A percentile compares a stretch with the other conserved stretches of the same genome.
Evolutionary conservation across 2,329 filamentous ascomycete species (phyloP).

Genomic region (Colletotrichum trifolii): DNA sequence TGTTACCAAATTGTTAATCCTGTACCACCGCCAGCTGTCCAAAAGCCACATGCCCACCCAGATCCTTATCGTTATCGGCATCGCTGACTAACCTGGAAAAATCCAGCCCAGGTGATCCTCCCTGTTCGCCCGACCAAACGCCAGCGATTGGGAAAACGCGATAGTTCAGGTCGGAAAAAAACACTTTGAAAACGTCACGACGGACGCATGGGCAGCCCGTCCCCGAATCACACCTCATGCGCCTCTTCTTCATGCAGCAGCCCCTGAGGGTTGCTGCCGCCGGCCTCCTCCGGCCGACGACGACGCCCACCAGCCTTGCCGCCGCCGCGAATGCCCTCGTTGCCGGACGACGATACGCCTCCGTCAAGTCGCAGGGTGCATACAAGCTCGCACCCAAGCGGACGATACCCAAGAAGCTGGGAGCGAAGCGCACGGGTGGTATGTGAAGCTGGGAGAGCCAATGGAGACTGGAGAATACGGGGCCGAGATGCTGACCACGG

Average conservation of each 20-base stretch:
- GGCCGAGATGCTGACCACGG: too few relatives aligned
- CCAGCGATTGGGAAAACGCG: slow-evolving; percentile 15
- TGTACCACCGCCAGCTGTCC: slow-evolving; percentile 28
- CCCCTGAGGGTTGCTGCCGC: slow-evolving; percentile 55
- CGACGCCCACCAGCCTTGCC: slow-evolving; percentile 36
- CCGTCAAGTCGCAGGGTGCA: slow-evolving; percentile 73
- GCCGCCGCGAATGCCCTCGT: slow-evolving; percentile 52
- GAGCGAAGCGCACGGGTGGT: slow-evolving; percentile 93
- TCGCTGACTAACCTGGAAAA: slow-evolving; percentile 37
- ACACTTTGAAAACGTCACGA: neutral
- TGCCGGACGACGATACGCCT: slow-evolving; percentile 64
- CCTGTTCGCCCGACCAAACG: slow-evolving; percentile 9
- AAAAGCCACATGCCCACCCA: slow-evolving; percentile 21
- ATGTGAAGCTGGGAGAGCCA: slow-evolving; percentile 46
- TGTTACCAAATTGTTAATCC: neutral
- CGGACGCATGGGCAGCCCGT: slow-evolving; percentile 31
- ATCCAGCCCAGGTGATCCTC: slow-evolving; percentile 30
- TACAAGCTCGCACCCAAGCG: slow-evolving; percentile 73
- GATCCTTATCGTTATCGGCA: slow-evolving; percentile 32
- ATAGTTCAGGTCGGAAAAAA: slow-evolving; percentile 15
- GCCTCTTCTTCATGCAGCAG: slow-evolving; percentile 59
- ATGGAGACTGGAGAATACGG: too few relatives aligned
- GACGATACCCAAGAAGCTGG: slow-evolving; percentile 82
- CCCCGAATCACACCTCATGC: slow-evolving; percentile 49
- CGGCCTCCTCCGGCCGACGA: slow-evolving; percentile 40